Evolutionary conservation across 1,139 yeast genomes (phyloP).

Genomic region (Zygotorulaspora mrakii): DNA sequence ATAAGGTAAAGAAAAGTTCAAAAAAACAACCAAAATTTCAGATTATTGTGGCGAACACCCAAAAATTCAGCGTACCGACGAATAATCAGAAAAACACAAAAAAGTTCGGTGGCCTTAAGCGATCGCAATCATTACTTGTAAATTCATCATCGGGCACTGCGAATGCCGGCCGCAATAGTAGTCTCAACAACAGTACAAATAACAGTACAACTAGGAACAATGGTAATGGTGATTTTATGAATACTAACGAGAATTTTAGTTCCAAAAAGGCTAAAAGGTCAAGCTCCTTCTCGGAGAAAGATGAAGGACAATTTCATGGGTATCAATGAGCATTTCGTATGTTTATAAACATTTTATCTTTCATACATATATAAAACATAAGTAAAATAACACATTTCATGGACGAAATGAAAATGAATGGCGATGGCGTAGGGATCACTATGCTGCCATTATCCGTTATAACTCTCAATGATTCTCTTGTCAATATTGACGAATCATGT

Average conservation of each 20-base stretch:
- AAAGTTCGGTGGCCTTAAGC: slow-evolving; percentile 17
- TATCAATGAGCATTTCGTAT: slow-evolving; percentile 12
- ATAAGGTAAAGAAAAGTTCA: slow-evolving; percentile 23
- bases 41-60: slow-evolving; percentile 36
- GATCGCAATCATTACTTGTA: slow-evolving; percentile 23
- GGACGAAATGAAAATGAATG: too few species aligned
- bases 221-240: slow-evolving; percentile 2
- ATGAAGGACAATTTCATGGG: slow-evolving; percentile 12
- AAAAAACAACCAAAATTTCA: slow-evolving; percentile 35
- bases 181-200: slow-evolving; percentile 1
- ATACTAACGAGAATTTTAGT: slow-evolving; percentile 5
- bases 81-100: slow-evolving; percentile 10
- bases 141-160: slow-evolving; percentile 13
- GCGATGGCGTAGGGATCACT: too few species aligned
- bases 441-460: too few species aligned
- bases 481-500: too few species aligned
- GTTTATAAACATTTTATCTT: too few species aligned
- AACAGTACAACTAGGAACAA: slow-evolving; percentile 2
- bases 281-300: slow-evolving; percentile 12
- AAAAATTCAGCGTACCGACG: slow-evolving; percentile 29
- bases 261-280: slow-evolving; percentile 11
- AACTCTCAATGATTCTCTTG: too few species aligned
- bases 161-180: slow-evolving; percentile 4
- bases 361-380: too few species aligned
- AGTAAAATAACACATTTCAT: too few species aligned